Evolutionary conservation across 1,139 yeast genomes (phyloP).

Genomic region (Schizosaccharomyces versatilis): DNA sequence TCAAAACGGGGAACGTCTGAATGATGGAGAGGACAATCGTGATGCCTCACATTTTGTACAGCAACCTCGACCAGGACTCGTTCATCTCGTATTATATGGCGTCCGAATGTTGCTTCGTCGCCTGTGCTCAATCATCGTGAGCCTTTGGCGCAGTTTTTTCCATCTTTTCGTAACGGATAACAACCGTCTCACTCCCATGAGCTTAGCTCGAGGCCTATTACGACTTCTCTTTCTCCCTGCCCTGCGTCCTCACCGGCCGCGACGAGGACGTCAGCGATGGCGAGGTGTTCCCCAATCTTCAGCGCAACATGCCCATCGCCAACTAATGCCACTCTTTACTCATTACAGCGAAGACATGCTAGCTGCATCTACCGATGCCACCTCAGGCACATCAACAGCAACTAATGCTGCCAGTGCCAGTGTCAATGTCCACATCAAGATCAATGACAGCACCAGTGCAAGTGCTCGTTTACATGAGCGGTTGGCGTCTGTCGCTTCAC

Average conservation of each 20-base stretch:
- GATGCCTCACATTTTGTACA: too few relatives aligned
- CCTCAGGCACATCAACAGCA: not conserved
- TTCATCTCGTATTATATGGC: too few relatives aligned
- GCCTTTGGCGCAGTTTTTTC: too few relatives aligned
- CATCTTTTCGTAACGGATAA: too few relatives aligned
- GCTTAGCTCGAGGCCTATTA: not conserved
- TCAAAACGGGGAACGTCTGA: too few relatives aligned
- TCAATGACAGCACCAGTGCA: not conserved
- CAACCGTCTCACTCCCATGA: not conserved
- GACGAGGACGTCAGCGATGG: not conserved
- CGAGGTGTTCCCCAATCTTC: not conserved
- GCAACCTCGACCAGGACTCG: too few relatives aligned
- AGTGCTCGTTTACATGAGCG: not conserved
- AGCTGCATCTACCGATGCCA: not conserved
- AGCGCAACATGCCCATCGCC: not conserved
- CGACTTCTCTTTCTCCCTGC: not conserved
- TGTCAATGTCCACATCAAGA: not conserved
- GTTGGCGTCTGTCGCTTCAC: not conserved
- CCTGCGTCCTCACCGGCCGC: not conserved
- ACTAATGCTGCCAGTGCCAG: not conserved
- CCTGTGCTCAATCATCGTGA: too few relatives aligned
- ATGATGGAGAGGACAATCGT: too few relatives aligned
- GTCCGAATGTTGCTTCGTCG: too few relatives aligned
- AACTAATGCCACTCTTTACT: not conserved
- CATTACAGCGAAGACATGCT: not conserved